These are phyloP conservation scores for Aspergillus neotritici DNA, from an alignment of 2,329 filamentous ascomycete species.

Conservation along the genomic window DNA sequence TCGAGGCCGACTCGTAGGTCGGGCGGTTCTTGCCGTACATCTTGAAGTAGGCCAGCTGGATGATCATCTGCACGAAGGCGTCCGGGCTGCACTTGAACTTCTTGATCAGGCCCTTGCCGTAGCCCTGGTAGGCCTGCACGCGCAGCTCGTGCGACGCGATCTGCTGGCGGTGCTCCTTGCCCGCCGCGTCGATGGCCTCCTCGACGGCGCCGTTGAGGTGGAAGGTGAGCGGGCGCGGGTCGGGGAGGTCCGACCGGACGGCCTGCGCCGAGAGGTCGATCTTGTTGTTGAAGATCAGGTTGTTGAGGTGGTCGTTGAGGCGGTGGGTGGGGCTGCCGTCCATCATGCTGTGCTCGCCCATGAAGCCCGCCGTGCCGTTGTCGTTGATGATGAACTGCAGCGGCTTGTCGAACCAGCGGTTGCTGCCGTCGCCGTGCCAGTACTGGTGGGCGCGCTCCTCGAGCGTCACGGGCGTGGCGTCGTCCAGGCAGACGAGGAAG, in stretches of 20 bases:
- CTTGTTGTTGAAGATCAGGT: conserved; percentile 88
- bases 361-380: conserved; percentile 95
- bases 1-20: conserved; percentile 94
- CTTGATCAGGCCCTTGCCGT: conserved; percentile 98
- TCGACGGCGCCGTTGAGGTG: conserved; percentile 67
- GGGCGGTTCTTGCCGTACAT: conserved; percentile 98
- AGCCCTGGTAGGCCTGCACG: conserved; percentile 93
- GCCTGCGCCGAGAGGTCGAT: conserved; percentile 77
- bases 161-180: conserved; percentile 70
- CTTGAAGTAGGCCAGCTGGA: conserved; percentile 96
- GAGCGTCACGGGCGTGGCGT: conserved; percentile 82
- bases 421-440: conserved; percentile 95
- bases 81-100: conserved; percentile 98
- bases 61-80: conserved; percentile 96
- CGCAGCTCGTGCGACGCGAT: conserved; percentile 85
- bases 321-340: conserved; percentile 96
- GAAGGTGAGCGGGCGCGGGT: conserved; percentile 73
- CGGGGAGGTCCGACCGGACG: conserved; percentile 75
- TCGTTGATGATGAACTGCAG: conserved; percentile 97
- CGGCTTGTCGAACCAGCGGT: conserved; percentile 98
- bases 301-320: conserved; percentile 88
- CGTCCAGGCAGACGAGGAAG: conserved; percentile 89
- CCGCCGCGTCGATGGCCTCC: conserved; percentile 71
- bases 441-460: conserved; percentile 94
- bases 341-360: conserved; percentile 99